phyloP scores from a whole-genome alignment of 2,329 filamentous ascomycete species.

The Rhytidhysteron rufulum region DNA sequence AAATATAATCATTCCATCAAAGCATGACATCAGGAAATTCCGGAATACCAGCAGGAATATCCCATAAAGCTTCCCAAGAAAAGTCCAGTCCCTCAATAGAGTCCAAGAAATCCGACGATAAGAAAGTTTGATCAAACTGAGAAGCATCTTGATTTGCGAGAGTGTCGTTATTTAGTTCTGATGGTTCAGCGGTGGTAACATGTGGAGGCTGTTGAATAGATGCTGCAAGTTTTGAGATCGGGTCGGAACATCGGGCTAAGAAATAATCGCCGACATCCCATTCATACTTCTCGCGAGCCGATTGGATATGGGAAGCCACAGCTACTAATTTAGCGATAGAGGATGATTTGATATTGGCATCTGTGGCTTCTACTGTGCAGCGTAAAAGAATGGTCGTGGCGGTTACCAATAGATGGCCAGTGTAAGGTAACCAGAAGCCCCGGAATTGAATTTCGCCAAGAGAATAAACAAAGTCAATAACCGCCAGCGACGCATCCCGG shows the following conservation, averaged over 20 bases:
- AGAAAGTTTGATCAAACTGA: constrained; percentile 17
- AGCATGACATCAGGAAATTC: constrained; percentile 8
- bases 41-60: constrained; percentile 30
- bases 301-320: constrained; percentile 45
- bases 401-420: constrained; percentile 51
- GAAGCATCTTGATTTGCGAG: neutral
- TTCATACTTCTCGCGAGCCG: constrained; percentile 47
- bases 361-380: constrained; percentile 49
- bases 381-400: constrained; percentile 52
- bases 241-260: constrained; percentile 41
- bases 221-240: constrained; percentile 33
- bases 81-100: constrained; percentile 32
- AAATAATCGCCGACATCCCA: constrained; percentile 57
- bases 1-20: neutral
- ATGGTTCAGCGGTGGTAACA: constrained; percentile 11
- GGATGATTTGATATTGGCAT: constrained; percentile 42
- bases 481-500: constrained; percentile 46
- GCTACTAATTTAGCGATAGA: constrained; percentile 47
- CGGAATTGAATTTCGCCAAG: constrained; percentile 45
- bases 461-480: constrained; percentile 48
- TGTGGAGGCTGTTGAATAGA: constrained; percentile 18
- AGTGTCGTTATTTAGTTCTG: constrained; percentile 12
- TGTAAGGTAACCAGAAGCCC: constrained; percentile 51
- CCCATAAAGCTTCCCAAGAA: constrained; percentile 34
- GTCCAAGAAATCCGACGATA: constrained; percentile 29